Evolutionary conservation across 805 yeast genomes (phyloP), one percentile per base, ranked within the genome.

Genomic region (Candida pini): DNA sequence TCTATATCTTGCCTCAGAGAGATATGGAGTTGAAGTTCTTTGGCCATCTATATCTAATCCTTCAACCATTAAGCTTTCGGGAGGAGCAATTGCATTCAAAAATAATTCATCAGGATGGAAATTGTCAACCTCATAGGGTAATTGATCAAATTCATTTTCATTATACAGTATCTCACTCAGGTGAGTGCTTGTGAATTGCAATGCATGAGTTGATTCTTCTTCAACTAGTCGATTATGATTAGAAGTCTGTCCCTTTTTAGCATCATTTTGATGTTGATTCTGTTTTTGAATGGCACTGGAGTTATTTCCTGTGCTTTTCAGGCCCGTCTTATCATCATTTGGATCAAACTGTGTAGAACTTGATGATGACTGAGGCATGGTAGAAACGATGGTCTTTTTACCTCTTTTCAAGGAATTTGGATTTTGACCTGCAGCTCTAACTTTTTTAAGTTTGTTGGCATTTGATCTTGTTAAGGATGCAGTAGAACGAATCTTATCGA

Each of bases 91-190:
- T 4, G 38, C 30, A 29, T 33, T 25, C 14, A 32, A 23, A 23
- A 42, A 42, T 23, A 42, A 30, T 16, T 34, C 18, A n/a, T 34
- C 41, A 15, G 46, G 40, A 17, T 31, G 28, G 33, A 43, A 43
- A 14, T 33, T 24, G 9, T 31, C 39, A 14, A 33, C 14, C 4
- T 23, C 36, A 4, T 18, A 15, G 4, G 28, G 24, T 7, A 33
- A 6, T 4, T 15, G 24, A 18, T 28, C 20, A 19, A 39, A 24
- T 7, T 36, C 46, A 15, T 20, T 9, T 13, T 34, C 40, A 16
- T 20, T 30, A 16, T 39, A 34, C 16, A 28, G 19, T n/a, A n/a
- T n/a, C 6, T 28, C n/a, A 22, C 22, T 28, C 9, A 18, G n/a
- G 15, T 23, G 32, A 18, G 13, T 23, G 7, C 25, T 28, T 9